phyloP scores from a whole-genome alignment of 2,329 filamentous ascomycete genomes.

The Hymenoscyphus scutula region DNA sequence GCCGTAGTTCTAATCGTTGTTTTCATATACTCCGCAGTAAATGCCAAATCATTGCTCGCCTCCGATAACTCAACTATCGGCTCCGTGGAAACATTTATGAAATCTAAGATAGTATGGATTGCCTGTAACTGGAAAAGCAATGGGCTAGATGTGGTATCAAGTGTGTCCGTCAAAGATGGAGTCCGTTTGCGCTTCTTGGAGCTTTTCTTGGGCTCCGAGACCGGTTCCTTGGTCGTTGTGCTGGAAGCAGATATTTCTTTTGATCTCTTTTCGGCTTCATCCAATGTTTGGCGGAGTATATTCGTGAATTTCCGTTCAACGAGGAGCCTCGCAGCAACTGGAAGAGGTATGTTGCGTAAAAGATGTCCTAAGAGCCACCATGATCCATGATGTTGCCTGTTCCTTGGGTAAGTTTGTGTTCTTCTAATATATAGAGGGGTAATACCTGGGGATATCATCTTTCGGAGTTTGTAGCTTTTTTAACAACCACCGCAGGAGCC shows the following conservation, averaged over 20 bases:
- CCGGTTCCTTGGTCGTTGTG: not conserved
- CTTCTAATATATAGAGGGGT: not conserved
- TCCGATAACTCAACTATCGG: constrained; percentile 1
- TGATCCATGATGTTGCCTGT: constrained; percentile 35
- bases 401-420: not conserved
- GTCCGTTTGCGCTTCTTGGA: constrained; percentile 36
- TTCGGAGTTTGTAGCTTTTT: constrained; percentile 51
- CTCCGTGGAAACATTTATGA: constrained; percentile 25
- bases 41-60: constrained; percentile 19
- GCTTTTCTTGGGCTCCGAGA: constrained; percentile 36
- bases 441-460: constrained; percentile 30
- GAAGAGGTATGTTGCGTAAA: constrained; percentile 63
- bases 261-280: constrained; percentile 46
- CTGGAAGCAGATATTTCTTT: constrained; percentile 21
- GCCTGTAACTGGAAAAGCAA: not conserved
- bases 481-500: constrained; percentile 64
- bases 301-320: constrained; percentile 66
- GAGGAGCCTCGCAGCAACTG: constrained; percentile 68
- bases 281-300: constrained; percentile 64
- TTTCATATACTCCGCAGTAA: constrained; percentile 35
- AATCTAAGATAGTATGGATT: constrained; percentile 27
- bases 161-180: constrained; percentile 12
- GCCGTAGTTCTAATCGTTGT: constrained; percentile 31
- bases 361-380: constrained; percentile 63
- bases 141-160: not conserved